Base-by-base conservation (phyloP, 148 eudicot genomes). In the Drosera capensis region DNA sequence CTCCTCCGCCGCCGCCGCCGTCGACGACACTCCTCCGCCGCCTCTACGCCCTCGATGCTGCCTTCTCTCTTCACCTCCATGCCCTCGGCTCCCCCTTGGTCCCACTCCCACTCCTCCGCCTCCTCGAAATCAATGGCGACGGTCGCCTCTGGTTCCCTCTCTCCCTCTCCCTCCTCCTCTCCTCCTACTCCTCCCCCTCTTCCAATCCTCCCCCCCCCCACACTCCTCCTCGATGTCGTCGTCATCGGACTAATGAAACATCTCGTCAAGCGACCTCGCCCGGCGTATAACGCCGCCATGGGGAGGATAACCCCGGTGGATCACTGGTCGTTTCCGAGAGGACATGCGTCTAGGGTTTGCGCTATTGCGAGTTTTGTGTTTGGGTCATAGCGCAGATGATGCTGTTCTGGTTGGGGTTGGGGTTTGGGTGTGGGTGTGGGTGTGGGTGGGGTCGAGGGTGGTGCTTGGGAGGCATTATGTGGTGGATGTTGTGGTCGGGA, bases 271-370 rank as follows among this genome's bases (percentile, higher is more conserved):
- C 81, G 96, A 3, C 77, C 81, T 8, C 77, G 96, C 12, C 93
- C 93, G 1, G 54, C 63, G 5, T 82, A 86, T 58, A 86, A 81
- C 58, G 58, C 66, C 18, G 56, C 52, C 35, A 86, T 86, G 93
- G 70, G 68, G 37, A 26, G 72, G 4, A 63, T 84, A 0, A 65
- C 82, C 41, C 52, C 79, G 29, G 85, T 75, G 14, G 96, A 86
- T 42, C 79, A 76, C 50, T 86, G 81, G 79, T 86, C 96, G 9
- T 86, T 82, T 46, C 96, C 96, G 1, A 78, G 87, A 18, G 96
- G 93, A 13, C 87, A 86, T 56, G 43, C 84, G 2, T 81, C 87
- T 3, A 52, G 96, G 29, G 87, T 75, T 23, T 78, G 68, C 25
- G 78, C 71, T 23, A 52, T 82, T 15, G 79, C 93, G 3, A 0